Evolutionary conservation across 306 rosid species (phyloP).

Genomic region (Ormosia emarginata): DNA sequence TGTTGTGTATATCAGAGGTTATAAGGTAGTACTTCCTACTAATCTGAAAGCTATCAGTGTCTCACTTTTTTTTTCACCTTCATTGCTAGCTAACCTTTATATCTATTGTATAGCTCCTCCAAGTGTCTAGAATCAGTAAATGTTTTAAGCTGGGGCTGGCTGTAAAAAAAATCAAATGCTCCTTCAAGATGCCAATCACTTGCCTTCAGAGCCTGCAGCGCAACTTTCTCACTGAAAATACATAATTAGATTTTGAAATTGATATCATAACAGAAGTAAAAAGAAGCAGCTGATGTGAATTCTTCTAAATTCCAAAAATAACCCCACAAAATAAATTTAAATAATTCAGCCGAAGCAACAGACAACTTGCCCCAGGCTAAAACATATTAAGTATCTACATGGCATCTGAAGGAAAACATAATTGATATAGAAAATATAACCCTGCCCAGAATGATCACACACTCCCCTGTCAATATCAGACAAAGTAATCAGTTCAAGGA

Average conservation of each 20-base stretch:
- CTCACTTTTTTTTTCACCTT: slow-evolving; percentile 13
- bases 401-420: background rate
- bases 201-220: slow-evolving; percentile 79
- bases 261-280: background rate
- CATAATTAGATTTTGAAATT: background rate
- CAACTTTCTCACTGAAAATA: slow-evolving; percentile 79
- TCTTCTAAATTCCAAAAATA: background rate
- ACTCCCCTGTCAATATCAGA: background rate
- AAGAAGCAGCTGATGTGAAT: background rate
- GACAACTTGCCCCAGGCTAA: background rate
- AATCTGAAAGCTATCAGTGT: slow-evolving; percentile 2
- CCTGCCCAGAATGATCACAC: background rate
- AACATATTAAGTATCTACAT: background rate
- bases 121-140: slow-evolving; percentile 81
- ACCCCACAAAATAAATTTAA: background rate
- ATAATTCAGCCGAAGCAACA: background rate
- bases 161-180: slow-evolving; percentile 94
- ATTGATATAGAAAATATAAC: background rate
- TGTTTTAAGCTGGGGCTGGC: slow-evolving; percentile 80
- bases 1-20: background rate
- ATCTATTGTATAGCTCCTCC: slow-evolving; percentile 95
- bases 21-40: background rate
- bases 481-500: slow-evolving; percentile 9
- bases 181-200: slow-evolving; percentile 99
- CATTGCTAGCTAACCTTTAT: slow-evolving; percentile 79